Conservation (phyloP, 352 stramenopile genomes). For the Thalassiosira ordinaria region DNA sequence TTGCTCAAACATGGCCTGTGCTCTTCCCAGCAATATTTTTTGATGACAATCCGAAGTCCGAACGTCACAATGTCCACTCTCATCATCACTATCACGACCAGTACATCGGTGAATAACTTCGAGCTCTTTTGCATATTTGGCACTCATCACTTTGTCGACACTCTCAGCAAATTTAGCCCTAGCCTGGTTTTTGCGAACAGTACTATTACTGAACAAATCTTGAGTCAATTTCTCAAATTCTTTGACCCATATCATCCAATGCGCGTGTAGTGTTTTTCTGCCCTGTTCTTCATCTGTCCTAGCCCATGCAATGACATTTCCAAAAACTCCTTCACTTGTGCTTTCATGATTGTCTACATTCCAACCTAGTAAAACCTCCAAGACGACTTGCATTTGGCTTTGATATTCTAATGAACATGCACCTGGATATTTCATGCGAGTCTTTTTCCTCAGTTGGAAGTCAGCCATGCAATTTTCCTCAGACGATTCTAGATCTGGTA, state of each 20-base stretch:
- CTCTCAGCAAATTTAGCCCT: constrained; percentile 1
- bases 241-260: constrained; percentile 32
- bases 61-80: background rate
- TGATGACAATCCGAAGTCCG: background rate
- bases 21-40: background rate
- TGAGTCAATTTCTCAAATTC: background rate
- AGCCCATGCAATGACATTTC: constrained; percentile 10
- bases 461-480: constrained; percentile 5
- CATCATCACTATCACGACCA: background rate
- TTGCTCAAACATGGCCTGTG: background rate
- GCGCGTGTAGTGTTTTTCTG: constrained; percentile 11
- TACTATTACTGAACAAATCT: constrained; percentile 6
- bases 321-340: constrained; percentile 15
- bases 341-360: constrained; percentile 14
- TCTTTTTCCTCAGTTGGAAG: constrained; percentile 17
- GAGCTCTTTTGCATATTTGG: constrained; percentile 19
- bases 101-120: constrained; percentile 14
- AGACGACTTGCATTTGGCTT: constrained; percentile 21
- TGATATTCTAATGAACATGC: constrained; percentile 28
- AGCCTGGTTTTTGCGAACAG: background rate
- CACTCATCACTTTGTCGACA: constrained; percentile 6
- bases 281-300: constrained; percentile 31
- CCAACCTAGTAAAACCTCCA: constrained; percentile 16
- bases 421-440: constrained; percentile 17
- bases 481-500: background rate